These are phyloP conservation scores for Tagetes patula DNA, from an alignment of 129 eudicot genomes.

Conservation along the genomic window DNA sequence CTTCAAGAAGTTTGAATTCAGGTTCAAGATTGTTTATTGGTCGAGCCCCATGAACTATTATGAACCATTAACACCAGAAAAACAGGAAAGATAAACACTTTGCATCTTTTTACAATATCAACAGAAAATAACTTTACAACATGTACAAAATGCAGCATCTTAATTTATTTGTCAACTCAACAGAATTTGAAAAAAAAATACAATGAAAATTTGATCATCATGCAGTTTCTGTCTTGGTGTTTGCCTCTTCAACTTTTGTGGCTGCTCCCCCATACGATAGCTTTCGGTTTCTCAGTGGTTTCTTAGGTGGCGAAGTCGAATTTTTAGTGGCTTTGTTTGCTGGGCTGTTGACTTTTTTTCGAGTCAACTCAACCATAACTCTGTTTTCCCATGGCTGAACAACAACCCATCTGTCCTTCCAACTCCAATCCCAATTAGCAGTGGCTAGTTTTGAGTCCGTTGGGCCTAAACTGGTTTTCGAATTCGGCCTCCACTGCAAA, in stretches of 20 bases:
- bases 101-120: constrained; percentile 11
- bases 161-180: background rate
- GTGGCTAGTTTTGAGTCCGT: constrained; percentile 49
- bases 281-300: constrained; percentile 48
- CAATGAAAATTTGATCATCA: background rate
- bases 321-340: constrained; percentile 35
- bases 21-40: too few species aligned
- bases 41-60: too few species aligned
- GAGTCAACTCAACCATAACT: constrained; percentile 46
- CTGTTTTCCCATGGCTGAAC: constrained; percentile 94
- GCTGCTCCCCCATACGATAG: constrained; percentile 61
- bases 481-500: constrained; percentile 89
- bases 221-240: constrained; percentile 27
- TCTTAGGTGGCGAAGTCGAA: constrained; percentile 42
- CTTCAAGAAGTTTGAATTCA: too few species aligned
- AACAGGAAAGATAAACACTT: background rate
- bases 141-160: constrained; percentile 1
- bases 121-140: constrained; percentile 14
- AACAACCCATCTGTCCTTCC: constrained; percentile 94
- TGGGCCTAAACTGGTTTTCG: constrained; percentile 45
- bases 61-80: background rate
- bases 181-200: background rate
- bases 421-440: constrained; percentile 96
- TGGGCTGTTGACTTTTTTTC: constrained; percentile 48
- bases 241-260: constrained; percentile 35